A percentile compares a stretch with the other conserved stretches of the same genome.
Conservation (phyloP, 1,284 basidiomycete species). For the Phylloboletellus chloephorus region DNA sequence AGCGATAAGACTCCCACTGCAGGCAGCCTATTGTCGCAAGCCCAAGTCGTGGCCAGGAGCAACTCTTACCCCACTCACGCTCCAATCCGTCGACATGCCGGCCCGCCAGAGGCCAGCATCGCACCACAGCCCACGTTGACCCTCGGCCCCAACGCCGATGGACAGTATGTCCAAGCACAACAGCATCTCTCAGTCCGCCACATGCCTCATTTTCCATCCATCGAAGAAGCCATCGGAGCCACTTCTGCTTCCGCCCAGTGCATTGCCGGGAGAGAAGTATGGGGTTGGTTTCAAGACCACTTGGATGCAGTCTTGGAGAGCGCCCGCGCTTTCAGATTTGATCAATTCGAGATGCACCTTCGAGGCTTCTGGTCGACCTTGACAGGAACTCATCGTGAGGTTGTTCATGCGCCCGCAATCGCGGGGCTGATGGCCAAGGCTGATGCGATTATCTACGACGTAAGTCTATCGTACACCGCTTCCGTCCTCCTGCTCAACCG, state of each 20-base stretch:
- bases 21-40: conserved; percentile 67
- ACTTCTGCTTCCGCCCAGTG: conserved; percentile 68
- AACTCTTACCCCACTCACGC: conserved; percentile 60
- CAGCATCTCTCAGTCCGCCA: conserved; percentile 65
- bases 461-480: conserved; percentile 35
- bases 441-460: conserved; percentile 84
- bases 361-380: conserved; percentile 78
- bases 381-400: conserved; percentile 69
- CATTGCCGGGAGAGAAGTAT: conserved; percentile 74
- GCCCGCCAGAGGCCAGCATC: conserved; percentile 48
- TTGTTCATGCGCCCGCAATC: conserved; percentile 81
- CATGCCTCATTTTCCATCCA: conserved; percentile 73
- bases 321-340: conserved; percentile 71
- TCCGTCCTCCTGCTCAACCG: conserved; percentile 15
- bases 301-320: conserved; percentile 73
- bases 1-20: conserved; percentile 81
- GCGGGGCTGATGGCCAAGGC: conserved; percentile 84
- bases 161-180: conserved; percentile 40
- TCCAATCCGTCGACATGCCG: conserved; percentile 65
- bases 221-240: conserved; percentile 76
- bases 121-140: conserved; percentile 50
- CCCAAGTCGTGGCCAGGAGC: conserved; percentile 55
- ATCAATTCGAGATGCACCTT: conserved; percentile 81
- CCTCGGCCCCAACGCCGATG: conserved; percentile 41
- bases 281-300: conserved; percentile 84